phyloP scores from a whole-genome alignment of 768 basidiomycete species.

The Piloderma croceum region DNA sequence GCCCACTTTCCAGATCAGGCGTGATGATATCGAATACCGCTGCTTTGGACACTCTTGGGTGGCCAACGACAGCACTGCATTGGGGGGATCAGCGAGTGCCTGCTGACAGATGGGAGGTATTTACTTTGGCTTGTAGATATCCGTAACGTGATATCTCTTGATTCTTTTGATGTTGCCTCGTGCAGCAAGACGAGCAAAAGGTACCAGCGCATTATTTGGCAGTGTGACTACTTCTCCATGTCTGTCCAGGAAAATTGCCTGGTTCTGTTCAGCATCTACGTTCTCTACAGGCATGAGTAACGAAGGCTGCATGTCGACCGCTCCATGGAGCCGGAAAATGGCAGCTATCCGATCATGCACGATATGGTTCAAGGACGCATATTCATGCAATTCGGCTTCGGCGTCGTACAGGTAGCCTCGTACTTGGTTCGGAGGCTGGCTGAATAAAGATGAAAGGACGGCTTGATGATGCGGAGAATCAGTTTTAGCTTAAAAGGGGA shows the following conservation, averaged over 20 bases:
- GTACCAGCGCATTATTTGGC: constrained; percentile 65
- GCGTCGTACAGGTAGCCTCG: constrained; percentile 72
- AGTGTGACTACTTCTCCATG: constrained; percentile 73
- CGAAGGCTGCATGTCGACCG: constrained; percentile 81
- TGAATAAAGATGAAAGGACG: constrained; percentile 74
- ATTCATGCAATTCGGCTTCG: constrained; percentile 61
- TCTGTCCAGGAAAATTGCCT: constrained; percentile 73
- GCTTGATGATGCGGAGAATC: constrained; percentile 79
- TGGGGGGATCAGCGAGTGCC: constrained; percentile 5
- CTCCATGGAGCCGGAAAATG: constrained; percentile 86
- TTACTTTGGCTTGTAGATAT: constrained; percentile 67
- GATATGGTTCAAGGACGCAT: constrained; percentile 63
- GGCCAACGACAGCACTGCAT: constrained; percentile 57
- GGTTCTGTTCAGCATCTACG: constrained; percentile 55
- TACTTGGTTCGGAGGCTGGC: constrained; percentile 57
- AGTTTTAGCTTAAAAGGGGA: constrained; percentile 50
- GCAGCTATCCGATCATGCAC: constrained; percentile 72
- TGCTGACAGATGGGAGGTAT: constrained; percentile 9
- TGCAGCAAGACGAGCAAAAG: constrained; percentile 82
- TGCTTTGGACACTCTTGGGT: constrained; percentile 67
- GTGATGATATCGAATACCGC: constrained; percentile 84
- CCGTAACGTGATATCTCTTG: constrained; percentile 77
- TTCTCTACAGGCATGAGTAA: constrained; percentile 71
- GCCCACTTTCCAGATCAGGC: constrained; percentile 57
- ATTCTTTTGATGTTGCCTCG: constrained; percentile 60